These are phyloP conservation scores for Phytopythium oedochilum DNA, from an alignment of 352 stramenopile species.

Conservation along the genomic window DNA sequence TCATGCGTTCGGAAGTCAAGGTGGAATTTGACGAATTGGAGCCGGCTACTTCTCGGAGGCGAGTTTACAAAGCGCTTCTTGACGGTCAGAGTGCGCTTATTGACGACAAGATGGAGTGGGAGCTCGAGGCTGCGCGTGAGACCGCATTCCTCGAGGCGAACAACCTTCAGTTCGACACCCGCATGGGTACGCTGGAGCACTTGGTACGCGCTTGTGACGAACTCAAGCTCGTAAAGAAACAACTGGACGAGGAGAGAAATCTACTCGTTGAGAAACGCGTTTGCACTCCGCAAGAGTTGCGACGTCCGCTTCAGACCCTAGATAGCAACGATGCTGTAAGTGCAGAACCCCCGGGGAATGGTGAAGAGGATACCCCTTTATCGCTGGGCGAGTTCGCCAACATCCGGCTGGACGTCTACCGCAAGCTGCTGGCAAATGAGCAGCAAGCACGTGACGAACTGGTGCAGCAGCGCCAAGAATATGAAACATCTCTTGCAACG, in stretches of 20 bases:
- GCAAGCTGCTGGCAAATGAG: conserved; percentile 7
- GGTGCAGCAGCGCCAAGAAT: background rate
- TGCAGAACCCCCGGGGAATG: no score
- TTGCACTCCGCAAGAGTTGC: conserved; percentile 9
- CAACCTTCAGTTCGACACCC: conserved; percentile 11
- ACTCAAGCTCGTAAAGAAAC: conserved; percentile 5
- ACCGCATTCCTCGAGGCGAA: conserved; percentile 25
- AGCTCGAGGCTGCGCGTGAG: conserved; percentile 29
- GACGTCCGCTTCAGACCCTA: background rate
- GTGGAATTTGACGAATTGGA: conserved; percentile 11
- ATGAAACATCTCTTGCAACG: background rate
- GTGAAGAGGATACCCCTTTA: background rate
- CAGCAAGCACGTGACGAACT: background rate
- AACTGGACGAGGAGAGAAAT: conserved; percentile 10
- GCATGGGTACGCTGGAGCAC: conserved; percentile 15
- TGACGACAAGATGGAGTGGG: conserved; percentile 55
- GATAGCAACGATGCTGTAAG: background rate
- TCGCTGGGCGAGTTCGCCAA: background rate
- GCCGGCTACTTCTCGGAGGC: conserved; percentile 17
- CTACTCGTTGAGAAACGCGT: conserved; percentile 19
- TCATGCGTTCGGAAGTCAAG: conserved; percentile 1
- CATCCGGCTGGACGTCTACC: conserved; percentile 4
- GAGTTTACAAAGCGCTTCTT: conserved; percentile 39
- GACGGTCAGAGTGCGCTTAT: conserved; percentile 38
- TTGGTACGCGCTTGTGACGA: conserved; percentile 20